These are phyloP conservation scores for Blumeria hordei DNA, from an alignment of 2,329 filamentous ascomycete genomes.

Conservation along the genomic window DNA sequence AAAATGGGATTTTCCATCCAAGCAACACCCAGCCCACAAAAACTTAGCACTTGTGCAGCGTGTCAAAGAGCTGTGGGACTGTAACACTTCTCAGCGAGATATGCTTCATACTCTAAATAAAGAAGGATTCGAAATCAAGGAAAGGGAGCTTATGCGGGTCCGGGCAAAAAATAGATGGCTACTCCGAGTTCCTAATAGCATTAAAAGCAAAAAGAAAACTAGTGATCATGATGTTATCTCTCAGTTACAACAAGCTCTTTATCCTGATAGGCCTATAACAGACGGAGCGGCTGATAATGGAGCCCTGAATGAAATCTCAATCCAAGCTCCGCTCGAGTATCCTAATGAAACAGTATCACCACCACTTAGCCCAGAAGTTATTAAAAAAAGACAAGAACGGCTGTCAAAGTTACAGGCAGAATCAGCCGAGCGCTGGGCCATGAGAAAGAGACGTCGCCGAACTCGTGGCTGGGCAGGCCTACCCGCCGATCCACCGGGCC, in stretches of 20 bases:
- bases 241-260: conserved; percentile 15
- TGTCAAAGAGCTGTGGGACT: conserved; percentile 55
- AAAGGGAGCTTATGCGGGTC: conserved; percentile 45
- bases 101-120: conserved; percentile 47
- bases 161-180: conserved; percentile 45
- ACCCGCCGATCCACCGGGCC: conserved; percentile 40
- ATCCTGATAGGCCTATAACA: conserved; percentile 11
- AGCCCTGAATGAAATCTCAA: conserved; percentile 10
- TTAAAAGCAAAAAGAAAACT: conserved; percentile 20
- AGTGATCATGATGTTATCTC: conserved; percentile 15
- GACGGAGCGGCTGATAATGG: conserved; percentile 11
- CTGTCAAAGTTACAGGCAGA: conserved; percentile 29
- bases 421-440: conserved; percentile 34
- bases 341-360: conserved; percentile 11
- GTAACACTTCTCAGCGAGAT: conserved; percentile 45
- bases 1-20: conserved; percentile 55
- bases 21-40: conserved; percentile 48
- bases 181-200: conserved; percentile 34
- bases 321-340: conserved; percentile 4
- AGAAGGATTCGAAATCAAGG: conserved; percentile 50
- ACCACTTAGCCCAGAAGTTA: conserved; percentile 21
- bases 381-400: conserved; percentile 28
- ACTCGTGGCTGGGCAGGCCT: conserved; percentile 44
- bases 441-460: conserved; percentile 41
- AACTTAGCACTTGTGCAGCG: conserved; percentile 41